A percentile compares a stretch with the other conserved stretches of the same genome.
phyloP scores from a whole-genome alignment of 148 eudicot species.

The Vaccinium vitisidaea region DNA sequence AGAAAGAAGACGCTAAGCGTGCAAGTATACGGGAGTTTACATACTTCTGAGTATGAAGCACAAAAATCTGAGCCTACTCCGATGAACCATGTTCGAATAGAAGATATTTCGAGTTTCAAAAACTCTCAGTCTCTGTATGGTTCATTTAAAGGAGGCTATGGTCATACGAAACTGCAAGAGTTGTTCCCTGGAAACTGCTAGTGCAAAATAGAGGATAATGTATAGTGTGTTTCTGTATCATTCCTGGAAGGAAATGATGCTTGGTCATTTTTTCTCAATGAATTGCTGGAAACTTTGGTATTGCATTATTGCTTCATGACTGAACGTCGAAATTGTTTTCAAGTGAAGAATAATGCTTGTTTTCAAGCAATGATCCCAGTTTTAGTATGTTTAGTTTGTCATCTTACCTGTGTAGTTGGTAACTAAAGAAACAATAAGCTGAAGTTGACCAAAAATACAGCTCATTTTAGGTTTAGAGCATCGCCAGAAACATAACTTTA shows the following conservation, averaged over 20 bases:
- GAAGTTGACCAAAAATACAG: too few relatives aligned
- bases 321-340: background rate
- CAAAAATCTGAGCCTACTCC: constrained; percentile 38
- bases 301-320: background rate
- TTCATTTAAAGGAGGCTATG: constrained; percentile 72
- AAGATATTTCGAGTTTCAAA: constrained; percentile 70
- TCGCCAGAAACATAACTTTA: too few relatives aligned
- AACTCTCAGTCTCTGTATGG: constrained; percentile 81
- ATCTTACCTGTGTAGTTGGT: background rate
- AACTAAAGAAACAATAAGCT: background rate
- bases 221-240: background rate
- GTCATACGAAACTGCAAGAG: constrained; percentile 56
- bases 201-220: background rate
- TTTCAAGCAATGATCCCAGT: background rate
- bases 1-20: constrained; percentile 65
- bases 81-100: constrained; percentile 44
- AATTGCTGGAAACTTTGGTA: background rate
- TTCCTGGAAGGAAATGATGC: background rate
- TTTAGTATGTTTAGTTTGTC: background rate
- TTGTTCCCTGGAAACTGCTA: background rate
- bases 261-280: background rate
- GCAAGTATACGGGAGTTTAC: constrained; percentile 66
- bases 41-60: constrained; percentile 53
- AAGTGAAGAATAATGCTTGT: background rate
- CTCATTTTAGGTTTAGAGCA: too few relatives aligned